Percentiles rank a stretch among this genome's conserved stretches.
These are phyloP conservation scores for Penicillium sp. DNA, from an alignment of 2,329 filamentous ascomycete genomes.

Conservation along the genomic window DNA sequence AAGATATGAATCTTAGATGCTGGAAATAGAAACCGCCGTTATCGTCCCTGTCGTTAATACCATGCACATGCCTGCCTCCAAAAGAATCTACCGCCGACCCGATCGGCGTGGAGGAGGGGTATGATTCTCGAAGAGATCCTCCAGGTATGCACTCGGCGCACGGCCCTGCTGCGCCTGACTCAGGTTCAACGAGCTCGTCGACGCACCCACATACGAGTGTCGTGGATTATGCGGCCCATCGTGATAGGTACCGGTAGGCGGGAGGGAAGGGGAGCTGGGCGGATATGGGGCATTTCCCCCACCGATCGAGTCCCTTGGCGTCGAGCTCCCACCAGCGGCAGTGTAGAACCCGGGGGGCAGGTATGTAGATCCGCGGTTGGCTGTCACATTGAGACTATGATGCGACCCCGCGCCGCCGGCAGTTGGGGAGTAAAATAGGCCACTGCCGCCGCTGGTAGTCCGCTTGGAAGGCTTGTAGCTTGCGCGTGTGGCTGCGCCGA, in stretches of 20 bases:
- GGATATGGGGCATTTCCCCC: constrained; percentile 64
- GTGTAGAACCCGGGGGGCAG: constrained; percentile 92
- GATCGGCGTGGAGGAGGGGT: constrained; percentile 24
- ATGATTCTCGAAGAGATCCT: constrained; percentile 85
- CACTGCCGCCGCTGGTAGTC: constrained; percentile 63
- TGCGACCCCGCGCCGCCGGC: constrained; percentile 61
- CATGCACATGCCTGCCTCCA: not conserved
- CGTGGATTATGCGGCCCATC: constrained; percentile 29
- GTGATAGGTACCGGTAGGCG: constrained; percentile 48
- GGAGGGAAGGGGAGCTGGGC: constrained; percentile 66
- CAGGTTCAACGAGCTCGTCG: constrained; percentile 66
- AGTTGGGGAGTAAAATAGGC: constrained; percentile 94
- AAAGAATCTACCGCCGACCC: constrained; percentile 16
- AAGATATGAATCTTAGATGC: constrained; percentile 3
- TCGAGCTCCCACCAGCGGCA: constrained; percentile 66
- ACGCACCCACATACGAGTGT: constrained; percentile 37
- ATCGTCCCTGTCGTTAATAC: constrained; percentile 12
- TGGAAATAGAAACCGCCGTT: not conserved
- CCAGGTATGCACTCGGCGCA: constrained; percentile 85
- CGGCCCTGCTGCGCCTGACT: constrained; percentile 70
- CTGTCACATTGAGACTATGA: constrained; percentile 44
- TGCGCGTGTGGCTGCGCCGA: constrained; percentile 42
- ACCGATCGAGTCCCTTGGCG: constrained; percentile 56
- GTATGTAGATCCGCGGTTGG: constrained; percentile 74
- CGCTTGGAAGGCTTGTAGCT: constrained; percentile 40